A percentile compares a stretch with the other conserved stretches of the same genome.
These are phyloP conservation scores for Geopyxis carbonaria DNA, from an alignment of 495 filamentous ascomycete species.

Conservation along the genomic window DNA sequence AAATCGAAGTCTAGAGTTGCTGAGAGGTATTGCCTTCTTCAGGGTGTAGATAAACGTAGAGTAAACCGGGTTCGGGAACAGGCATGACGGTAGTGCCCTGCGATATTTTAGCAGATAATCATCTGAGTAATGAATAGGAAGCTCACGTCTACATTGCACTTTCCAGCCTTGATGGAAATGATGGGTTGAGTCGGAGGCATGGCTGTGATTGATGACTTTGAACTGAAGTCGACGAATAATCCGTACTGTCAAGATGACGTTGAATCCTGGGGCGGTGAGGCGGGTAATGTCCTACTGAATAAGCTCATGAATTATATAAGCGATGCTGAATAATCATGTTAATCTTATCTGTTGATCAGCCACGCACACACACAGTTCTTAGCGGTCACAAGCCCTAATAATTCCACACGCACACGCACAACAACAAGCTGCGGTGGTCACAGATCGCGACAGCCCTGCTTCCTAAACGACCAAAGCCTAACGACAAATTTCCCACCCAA, in stretches of 20 bases:
- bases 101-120: slow-evolving; percentile 27
- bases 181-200: slow-evolving; percentile 37
- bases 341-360: no score
- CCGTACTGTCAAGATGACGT: no score
- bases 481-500: slow-evolving; percentile 1
- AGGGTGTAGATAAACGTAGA: slow-evolving; percentile 60
- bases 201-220: slow-evolving; percentile 5
- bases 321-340: no score
- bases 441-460: no score
- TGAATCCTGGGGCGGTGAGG: no score
- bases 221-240: no score
- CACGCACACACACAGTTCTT: no score
- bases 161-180: slow-evolving; percentile 94
- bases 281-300: no score
- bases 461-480: slow-evolving; percentile 6
- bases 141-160: slow-evolving; percentile 69
- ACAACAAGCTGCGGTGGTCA: no score
- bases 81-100: slow-evolving; percentile 51
- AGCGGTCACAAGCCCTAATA: no score
- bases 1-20: not conserved
- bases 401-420: no score
- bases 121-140: not conserved
- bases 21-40: slow-evolving; percentile 54
- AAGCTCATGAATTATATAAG: no score
- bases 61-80: slow-evolving; percentile 57